Base-by-base conservation (phyloP, 257 asterid genomes). In the Leptodermis oblonga region DNA sequence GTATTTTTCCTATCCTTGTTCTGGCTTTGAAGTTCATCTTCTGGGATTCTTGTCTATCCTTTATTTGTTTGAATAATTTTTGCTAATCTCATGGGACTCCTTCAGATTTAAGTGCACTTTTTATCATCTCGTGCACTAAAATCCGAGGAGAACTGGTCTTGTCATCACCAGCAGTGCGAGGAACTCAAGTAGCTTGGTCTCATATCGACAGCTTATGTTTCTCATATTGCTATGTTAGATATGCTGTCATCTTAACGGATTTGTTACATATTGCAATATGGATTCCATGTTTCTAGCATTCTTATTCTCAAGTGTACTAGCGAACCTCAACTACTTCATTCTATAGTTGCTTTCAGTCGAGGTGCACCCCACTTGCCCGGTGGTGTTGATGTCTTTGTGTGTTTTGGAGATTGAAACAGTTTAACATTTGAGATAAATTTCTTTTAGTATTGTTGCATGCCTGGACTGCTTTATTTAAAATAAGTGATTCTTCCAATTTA, bases 1-100 rank as follows among this genome's bases (percentile, higher is more conserved):
- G 97, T 90, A 83, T 13, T 39, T 41, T 52, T 15, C 17, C 67
- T 73, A 13, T 23, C 63, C 52, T 43, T 70, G 70, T 65, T 39
- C 52, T 67, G 17, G 25, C n/a, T 12, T 65, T 55, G 34, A 23
- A 28, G 1, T 31, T 15, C 22, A 36, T 30, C 46, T 18, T 67
- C 28, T 60, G 33, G 23, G n/a, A 9, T 39, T 53, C 11, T 7
- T n/a, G 11, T 51, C 1, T 30, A 22, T n/a, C n/a, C n/a, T n/a
- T n/a, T n/a, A n/a, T n/a, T 34, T 37, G 20, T 67, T n/a, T 68
- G 61, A 23, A 52, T 45, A 5, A 39, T 36, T 36, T 45, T 36
- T 11, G 30, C 55, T 63, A 7, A 42, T 49, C 48, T 12, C 61
- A 33, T 14, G 73, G 41, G 23, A 59, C 20, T 15, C 37, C 25